phyloP scores from a whole-genome alignment of 2,329 filamentous ascomycete genomes.

The Ophiostoma tasmaniense region DNA sequence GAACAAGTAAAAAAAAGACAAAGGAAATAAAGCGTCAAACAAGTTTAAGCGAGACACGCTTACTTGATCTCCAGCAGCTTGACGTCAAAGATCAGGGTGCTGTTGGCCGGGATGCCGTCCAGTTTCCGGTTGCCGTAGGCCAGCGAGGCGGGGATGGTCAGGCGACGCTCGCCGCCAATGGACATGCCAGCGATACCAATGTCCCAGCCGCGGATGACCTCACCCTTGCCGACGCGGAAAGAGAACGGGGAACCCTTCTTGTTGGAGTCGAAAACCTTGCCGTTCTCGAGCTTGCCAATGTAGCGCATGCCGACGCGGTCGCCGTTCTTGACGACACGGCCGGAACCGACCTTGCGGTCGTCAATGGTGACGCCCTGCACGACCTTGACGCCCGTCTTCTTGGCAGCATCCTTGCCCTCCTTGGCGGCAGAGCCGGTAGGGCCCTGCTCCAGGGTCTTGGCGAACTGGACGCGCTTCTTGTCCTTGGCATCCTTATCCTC shows the following conservation, averaged over 20 bases:
- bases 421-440: slow-evolving; percentile 62
- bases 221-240: slow-evolving; percentile 88
- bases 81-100: slow-evolving; percentile 83
- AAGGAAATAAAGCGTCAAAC: background rate
- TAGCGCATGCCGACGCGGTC: slow-evolving; percentile 91
- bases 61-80: slow-evolving; percentile 81
- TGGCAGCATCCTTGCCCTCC: slow-evolving; percentile 35
- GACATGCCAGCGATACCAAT: slow-evolving; percentile 88
- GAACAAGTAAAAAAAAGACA: slow-evolving; percentile 3
- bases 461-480: slow-evolving; percentile 97
- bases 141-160: slow-evolving; percentile 78
- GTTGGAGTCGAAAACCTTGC: slow-evolving; percentile 95
- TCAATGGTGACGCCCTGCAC: slow-evolving; percentile 88
- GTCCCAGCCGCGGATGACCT: slow-evolving; percentile 99
- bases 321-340: slow-evolving; percentile 79
- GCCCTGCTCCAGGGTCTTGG: slow-evolving; percentile 96
- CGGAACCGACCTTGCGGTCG: slow-evolving; percentile 85
- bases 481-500: slow-evolving; percentile 56
- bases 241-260: slow-evolving; percentile 97
- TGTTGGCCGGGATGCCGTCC: slow-evolving; percentile 85
- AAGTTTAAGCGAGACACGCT: slow-evolving; percentile 20
- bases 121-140: slow-evolving; percentile 81
- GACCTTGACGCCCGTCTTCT: slow-evolving; percentile 61
- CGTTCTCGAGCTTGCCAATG: slow-evolving; percentile 91
- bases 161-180: slow-evolving; percentile 84